A percentile compares a stretch with the other conserved stretches of the same genome.
Conservation (phyloP, 306 rosid species). For the Cercis canadensis region DNA sequence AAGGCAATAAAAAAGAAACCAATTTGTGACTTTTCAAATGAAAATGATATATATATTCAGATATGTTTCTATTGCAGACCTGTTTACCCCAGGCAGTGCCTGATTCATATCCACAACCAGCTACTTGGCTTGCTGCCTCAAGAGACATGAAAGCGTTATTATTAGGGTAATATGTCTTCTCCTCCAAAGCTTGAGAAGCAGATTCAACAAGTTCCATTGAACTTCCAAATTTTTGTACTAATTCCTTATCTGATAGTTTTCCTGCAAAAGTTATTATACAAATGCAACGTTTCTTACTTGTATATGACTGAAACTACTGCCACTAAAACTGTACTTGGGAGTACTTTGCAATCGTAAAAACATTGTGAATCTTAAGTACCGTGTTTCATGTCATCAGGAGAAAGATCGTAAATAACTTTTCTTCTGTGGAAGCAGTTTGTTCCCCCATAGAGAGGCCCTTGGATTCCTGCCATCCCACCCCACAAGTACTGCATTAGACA, state of each 20-base stretch:
- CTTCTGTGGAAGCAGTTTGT: constrained; percentile 47
- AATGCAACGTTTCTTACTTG: too few relatives aligned
- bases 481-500: not conserved
- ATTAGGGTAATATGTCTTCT: not conserved
- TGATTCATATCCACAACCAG: constrained; percentile 38
- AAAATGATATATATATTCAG: too few relatives aligned
- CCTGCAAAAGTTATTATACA: not conserved
- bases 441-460: constrained; percentile 42
- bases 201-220: constrained; percentile 36
- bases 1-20: too few relatives aligned
- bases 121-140: constrained; percentile 42
- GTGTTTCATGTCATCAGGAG: not conserved
- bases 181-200: constrained; percentile 32
- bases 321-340: too few relatives aligned
- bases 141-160: not conserved
- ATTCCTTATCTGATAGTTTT: constrained; percentile 14
- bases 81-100: constrained; percentile 47
- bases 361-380: not conserved
- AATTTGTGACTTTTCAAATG: too few relatives aligned
- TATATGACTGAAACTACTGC: too few relatives aligned
- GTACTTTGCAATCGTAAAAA: too few relatives aligned
- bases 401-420: constrained; percentile 49
- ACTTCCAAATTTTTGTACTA: constrained; percentile 33
- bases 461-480: constrained; percentile 41
- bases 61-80: constrained; percentile 20